A percentile compares a stretch with the other conserved stretches of the same genome.
Evolutionary conservation across 257 asterid species (phyloP).

Genomic region (Solanum clarkiae): DNA sequence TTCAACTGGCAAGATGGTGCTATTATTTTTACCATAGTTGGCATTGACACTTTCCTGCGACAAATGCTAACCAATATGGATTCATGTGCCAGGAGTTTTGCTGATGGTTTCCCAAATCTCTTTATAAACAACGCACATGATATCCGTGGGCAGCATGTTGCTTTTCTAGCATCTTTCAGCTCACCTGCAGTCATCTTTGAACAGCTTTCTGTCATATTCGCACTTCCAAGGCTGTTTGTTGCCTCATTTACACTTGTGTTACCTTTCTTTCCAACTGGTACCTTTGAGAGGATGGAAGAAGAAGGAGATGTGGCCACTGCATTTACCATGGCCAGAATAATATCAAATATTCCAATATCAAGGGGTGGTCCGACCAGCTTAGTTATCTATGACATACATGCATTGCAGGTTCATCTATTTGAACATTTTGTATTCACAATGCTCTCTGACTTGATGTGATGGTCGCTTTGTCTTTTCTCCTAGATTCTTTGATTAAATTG

Average conservation of each 20-base stretch:
- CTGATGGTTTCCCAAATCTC: constrained; percentile 89
- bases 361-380: constrained; percentile 96
- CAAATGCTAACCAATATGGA: neutral
- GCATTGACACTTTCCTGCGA: neutral
- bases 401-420: constrained; percentile 54
- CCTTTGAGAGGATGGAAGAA: constrained; percentile 89
- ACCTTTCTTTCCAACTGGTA: constrained; percentile 93
- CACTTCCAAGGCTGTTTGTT: constrained; percentile 81
- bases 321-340: constrained; percentile 89
- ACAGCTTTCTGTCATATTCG: constrained; percentile 91
- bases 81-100: constrained; percentile 63
- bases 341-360: constrained; percentile 75
- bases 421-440: neutral
- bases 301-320: constrained; percentile 98
- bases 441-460: neutral
- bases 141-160: constrained; percentile 81
- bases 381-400: constrained; percentile 78
- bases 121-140: constrained; percentile 86
- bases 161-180: constrained; percentile 90
- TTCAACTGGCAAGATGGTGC: neutral
- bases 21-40: neutral
- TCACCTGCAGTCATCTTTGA: constrained; percentile 82
- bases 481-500: neutral
- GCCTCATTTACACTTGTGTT: constrained; percentile 74
- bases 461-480: neutral